Conservation (phyloP, 164 flowering plant species). For the Vitis vinifera region ASM3070453v1 NC_081811.1:24209001-24209500, state of each 20-base stretch:
- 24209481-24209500: too few species aligned
- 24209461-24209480: too few species aligned
- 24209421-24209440: not conserved
- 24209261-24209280: not conserved
- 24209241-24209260: not conserved
- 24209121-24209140: constrained; percentile 9
- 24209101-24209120: constrained; percentile 19
- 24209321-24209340: constrained; percentile 38
- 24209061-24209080: constrained; percentile 10
- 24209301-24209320: not conserved
- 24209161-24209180: not conserved
- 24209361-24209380: not conserved
- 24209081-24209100: not conserved
- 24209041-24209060: constrained; percentile 24
- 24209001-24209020: constrained; percentile 18
- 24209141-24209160: not conserved
- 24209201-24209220: constrained; percentile 27
- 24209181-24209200: not conserved
- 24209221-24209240: constrained; percentile 17
- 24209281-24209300: not conserved
- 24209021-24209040: constrained; percentile 6
- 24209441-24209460: too few species aligned
- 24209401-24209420: not conserved
- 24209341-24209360: constrained; percentile 26
- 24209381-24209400: not conserved